Percentiles rank a stretch among this genome's conserved stretches.
Evolutionary conservation across 2,329 filamentous ascomycete genomes (phyloP).

Genomic region (Claviceps monticola): DNA sequence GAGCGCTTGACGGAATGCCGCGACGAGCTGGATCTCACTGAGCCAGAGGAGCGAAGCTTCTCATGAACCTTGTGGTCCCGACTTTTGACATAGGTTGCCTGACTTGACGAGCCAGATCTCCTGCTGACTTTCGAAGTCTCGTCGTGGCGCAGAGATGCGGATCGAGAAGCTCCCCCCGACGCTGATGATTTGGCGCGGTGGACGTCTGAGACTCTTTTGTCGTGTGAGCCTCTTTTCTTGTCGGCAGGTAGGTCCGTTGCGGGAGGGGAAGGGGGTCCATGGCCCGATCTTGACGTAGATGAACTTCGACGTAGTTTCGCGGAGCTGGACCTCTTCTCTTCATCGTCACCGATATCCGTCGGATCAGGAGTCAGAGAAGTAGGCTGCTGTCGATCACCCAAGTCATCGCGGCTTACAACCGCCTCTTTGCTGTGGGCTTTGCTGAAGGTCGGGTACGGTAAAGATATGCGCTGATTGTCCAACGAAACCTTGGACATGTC

Average conservation of each 20-base stretch:
- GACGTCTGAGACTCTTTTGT: constrained; percentile 11
- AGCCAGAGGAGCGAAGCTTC: constrained; percentile 22
- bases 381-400: constrained; percentile 18
- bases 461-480: constrained; percentile 32
- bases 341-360: constrained; percentile 49
- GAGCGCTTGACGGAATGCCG: constrained; percentile 22
- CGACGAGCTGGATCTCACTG: constrained; percentile 20
- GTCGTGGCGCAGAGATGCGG: constrained; percentile 28
- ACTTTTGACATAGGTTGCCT: constrained; percentile 38
- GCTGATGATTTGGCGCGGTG: constrained; percentile 29
- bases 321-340: constrained; percentile 31
- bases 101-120: constrained; percentile 43
- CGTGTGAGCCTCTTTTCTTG: constrained; percentile 23
- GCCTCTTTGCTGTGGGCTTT: constrained; percentile 87
- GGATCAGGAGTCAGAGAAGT: constrained; percentile 54
- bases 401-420: constrained; percentile 48
- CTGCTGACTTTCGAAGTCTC: constrained; percentile 38
- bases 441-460: constrained; percentile 72
- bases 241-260: constrained; percentile 45
- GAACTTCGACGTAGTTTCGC: constrained; percentile 26
- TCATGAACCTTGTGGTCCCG: constrained; percentile 21
- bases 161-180: constrained; percentile 29
- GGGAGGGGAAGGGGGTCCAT: constrained; percentile 47
- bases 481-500: constrained; percentile 27
- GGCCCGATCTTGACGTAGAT: constrained; percentile 25